Evolutionary conservation across 1,284 basidiomycete species (phyloP), one percentile per base, ranked within the genome.

Genomic region (Erythrobasidium hasegawianum): DNA sequence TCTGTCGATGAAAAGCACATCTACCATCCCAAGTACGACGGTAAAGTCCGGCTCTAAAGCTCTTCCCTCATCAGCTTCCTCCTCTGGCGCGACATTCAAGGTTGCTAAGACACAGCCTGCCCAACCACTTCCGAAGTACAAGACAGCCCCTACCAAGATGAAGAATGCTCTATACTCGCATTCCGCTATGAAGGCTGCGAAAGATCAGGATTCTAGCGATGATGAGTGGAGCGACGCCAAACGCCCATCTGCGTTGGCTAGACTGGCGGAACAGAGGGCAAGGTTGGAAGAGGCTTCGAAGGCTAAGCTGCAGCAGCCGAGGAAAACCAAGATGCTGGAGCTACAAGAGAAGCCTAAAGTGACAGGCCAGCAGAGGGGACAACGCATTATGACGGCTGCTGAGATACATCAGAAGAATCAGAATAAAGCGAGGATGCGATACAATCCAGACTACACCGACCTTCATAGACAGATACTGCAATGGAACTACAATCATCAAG

Each of bases 401-500:
- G 78, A 81, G 43, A 80, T 82, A 66, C 81, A 83, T 47, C 84
- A 87, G 14, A 84, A 86, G 69, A 84, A 84, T 22, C 84, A 84
- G 41, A 71, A 72, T 29, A 69, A 69, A 55, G 84, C 83, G 49
- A 83, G 85, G 27, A 79, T 87, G 71, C 85, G 92, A 11, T 82
- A 93, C 71, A 87, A 86, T 71, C 93, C 93, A 0, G 87, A 97
- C 75, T 82, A 94, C 33, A 85, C 85, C 13, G 82, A 81, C 14
- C 83, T 98, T 20, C 89, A 95, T 76, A 84, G 85, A 43, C 81
- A 82, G n/a, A 81, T 98, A 41, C 79, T 98, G 1, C 85, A 87
- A 0, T 98, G 95, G 95, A 81, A 89, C 9, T 64, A 69, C 8
- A n/a, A 10, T 2, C 49, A 67, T 52, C n/a, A 14, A 3, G 54